Evolutionary conservation across 2,329 filamentous ascomycete genomes (phyloP).

Genomic region (Pseudopithomyces chartarum): DNA sequence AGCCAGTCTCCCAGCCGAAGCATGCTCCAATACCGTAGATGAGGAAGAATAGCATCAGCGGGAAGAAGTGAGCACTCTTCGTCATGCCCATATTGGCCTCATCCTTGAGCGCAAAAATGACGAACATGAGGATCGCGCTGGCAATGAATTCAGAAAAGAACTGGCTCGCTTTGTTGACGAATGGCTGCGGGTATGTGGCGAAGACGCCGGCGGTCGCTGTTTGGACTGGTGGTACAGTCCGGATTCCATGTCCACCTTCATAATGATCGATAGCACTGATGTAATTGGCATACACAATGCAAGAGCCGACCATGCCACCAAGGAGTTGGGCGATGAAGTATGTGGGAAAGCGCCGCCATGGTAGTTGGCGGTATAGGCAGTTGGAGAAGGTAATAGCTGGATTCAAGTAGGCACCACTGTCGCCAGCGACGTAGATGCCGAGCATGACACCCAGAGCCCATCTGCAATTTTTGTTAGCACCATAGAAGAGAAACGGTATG

Average conservation of each 20-base stretch:
- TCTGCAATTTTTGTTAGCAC: constrained; percentile 18
- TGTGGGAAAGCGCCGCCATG: constrained; percentile 72
- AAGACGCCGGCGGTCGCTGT: constrained; percentile 73
- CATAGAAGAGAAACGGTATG: background rate
- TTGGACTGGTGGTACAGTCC: constrained; percentile 62
- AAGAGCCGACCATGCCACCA: constrained; percentile 66
- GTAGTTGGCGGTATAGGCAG: constrained; percentile 70
- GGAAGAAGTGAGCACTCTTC: constrained; percentile 45
- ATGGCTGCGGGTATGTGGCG: constrained; percentile 71
- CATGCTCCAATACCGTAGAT: constrained; percentile 75
- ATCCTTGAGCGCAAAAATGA: constrained; percentile 72
- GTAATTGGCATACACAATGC: constrained; percentile 52
- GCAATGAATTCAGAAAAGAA: constrained; percentile 76
- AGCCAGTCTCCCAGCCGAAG: constrained; percentile 78
- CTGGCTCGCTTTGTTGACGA: constrained; percentile 69
- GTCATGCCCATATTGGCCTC: constrained; percentile 47
- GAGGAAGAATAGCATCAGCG: constrained; percentile 70
- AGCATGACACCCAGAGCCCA: constrained; percentile 48
- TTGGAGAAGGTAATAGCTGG: constrained; percentile 72
- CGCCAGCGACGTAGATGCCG: constrained; percentile 67
- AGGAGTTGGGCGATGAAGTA: constrained; percentile 70
- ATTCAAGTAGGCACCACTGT: constrained; percentile 68
- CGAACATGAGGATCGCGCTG: constrained; percentile 70
- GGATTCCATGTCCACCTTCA: constrained; percentile 64
- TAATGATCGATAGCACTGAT: constrained; percentile 65